Percentiles rank a stretch among this genome's conserved stretches.
Conservation (phyloP, 768 basidiomycete species). For the Panellus pusillus region DNA sequence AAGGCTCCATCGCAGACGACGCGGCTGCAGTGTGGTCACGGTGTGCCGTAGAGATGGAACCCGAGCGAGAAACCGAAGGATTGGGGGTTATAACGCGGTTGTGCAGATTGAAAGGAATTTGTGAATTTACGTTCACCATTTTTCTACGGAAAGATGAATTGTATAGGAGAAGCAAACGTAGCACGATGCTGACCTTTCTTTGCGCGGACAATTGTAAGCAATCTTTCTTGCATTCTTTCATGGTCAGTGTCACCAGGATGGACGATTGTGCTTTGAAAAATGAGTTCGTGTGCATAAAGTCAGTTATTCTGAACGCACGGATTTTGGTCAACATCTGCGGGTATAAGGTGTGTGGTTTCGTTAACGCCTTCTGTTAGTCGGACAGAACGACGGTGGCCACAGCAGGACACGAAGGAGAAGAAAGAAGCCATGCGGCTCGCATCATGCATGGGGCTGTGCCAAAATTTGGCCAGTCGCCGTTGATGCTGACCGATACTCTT, state of each 20-base stretch:
- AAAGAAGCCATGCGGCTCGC: conserved; percentile 14
- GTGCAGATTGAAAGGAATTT: conserved; percentile 30
- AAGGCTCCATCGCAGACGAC: conserved; percentile 13
- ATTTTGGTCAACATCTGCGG: conserved; percentile 13
- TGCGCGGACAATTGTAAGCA: conserved; percentile 24
- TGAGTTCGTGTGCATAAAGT: not conserved
- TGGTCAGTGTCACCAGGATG: conserved; percentile 43
- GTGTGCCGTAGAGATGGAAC: conserved; percentile 13
- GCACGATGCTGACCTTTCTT: conserved; percentile 22
- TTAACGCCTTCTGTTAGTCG: conserved; percentile 3
- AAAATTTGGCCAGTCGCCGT: not conserved
- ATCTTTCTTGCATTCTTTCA: conserved; percentile 35
- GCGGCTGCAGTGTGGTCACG: conserved; percentile 1
- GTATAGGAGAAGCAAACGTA: not conserved
- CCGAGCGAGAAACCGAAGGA: conserved; percentile 15
- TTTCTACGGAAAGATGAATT: conserved; percentile 16
- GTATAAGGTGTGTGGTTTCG: conserved; percentile 18
- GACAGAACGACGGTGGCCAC: not conserved
- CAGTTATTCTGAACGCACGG: not conserved
- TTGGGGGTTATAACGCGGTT: conserved; percentile 19
- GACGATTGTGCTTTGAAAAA: conserved; percentile 28
- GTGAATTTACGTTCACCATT: conserved; percentile 28
- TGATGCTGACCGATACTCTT: conserved; percentile 29
- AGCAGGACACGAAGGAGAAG: conserved; percentile 17
- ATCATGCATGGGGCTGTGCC: not conserved